phyloP scores from a whole-genome alignment of 2,329 filamentous ascomycete genomes.

The Trichophyton verrucosum region DNA sequence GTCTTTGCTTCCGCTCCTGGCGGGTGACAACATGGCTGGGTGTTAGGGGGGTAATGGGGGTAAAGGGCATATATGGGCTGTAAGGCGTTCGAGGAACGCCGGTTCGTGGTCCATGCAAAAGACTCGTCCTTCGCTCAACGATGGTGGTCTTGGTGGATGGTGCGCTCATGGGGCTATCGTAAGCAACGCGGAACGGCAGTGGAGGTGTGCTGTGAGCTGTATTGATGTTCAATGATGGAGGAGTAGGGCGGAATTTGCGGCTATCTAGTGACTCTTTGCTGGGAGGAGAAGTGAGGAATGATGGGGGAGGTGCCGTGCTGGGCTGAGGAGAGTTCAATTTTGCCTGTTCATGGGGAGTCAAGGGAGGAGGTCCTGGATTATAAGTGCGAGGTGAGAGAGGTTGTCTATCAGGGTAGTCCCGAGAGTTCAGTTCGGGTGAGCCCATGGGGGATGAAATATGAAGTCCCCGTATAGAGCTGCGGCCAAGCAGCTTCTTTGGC shows the following conservation, averaged over 20 bases:
- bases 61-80: slow-evolving; percentile 40
- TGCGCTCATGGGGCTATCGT: slow-evolving; percentile 29
- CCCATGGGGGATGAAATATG: slow-evolving; percentile 45
- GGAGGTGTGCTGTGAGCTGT: slow-evolving; percentile 23
- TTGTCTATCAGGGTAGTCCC: slow-evolving; percentile 38
- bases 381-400: slow-evolving; percentile 47
- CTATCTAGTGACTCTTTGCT: slow-evolving; percentile 13
- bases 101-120: slow-evolving; percentile 30
- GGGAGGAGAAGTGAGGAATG: slow-evolving; percentile 3
- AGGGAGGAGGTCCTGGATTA: slow-evolving; percentile 44
- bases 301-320: slow-evolving; percentile 1
- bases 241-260: slow-evolving; percentile 16
- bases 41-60: slow-evolving; percentile 38
- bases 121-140: slow-evolving; percentile 31
- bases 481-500: slow-evolving; percentile 33
- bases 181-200: slow-evolving; percentile 35
- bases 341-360: slow-evolving; percentile 30
- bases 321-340: slow-evolving; percentile 9
- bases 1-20: slow-evolving; percentile 31
- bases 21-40: slow-evolving; percentile 35
- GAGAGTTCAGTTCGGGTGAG: slow-evolving; percentile 33
- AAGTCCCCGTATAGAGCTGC: slow-evolving; percentile 40
- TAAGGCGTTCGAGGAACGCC: slow-evolving; percentile 37
- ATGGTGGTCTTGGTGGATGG: slow-evolving; percentile 40
- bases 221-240: slow-evolving; percentile 23